Evolutionary conservation across 2,329 filamentous ascomycete genomes (phyloP).

Genomic region (Byssothecium circinans): DNA sequence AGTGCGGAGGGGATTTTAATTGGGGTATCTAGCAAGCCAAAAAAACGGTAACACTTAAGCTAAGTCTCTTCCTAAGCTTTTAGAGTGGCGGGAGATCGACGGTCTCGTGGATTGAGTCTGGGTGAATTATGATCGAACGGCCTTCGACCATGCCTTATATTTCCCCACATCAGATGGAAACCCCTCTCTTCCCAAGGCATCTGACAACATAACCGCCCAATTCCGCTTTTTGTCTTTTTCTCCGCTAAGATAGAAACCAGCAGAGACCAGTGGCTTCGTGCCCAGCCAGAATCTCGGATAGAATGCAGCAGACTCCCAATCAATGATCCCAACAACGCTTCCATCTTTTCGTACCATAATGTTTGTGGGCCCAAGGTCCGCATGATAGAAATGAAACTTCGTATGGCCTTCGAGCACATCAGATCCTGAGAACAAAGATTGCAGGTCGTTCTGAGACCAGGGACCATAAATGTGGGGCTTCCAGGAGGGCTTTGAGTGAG

Average conservation of each 20-base stretch:
- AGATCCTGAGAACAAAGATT: conserved; percentile 1
- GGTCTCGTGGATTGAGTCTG: too few relatives aligned
- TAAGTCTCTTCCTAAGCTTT: too few relatives aligned
- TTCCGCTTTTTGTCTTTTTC: conserved; percentile 1
- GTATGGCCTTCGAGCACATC: neutral
- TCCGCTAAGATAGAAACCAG: conserved; percentile 6
- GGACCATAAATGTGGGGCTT: conserved; percentile 2
- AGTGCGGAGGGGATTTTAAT: conserved; percentile 1
- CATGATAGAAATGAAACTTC: conserved; percentile 6
- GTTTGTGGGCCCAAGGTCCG: conserved; percentile 4
- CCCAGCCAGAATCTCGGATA: conserved; percentile 9
- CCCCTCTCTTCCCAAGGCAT: neutral
- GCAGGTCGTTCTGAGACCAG: conserved; percentile 1
- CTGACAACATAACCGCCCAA: conserved; percentile 3
- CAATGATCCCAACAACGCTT: conserved; percentile 4
- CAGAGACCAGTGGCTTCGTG: conserved; percentile 7
- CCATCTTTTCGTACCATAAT: conserved; percentile 5
- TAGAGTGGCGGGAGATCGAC: too few relatives aligned
- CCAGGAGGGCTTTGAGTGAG: conserved; percentile 4
- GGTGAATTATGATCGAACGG: neutral
- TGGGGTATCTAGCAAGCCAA: neutral
- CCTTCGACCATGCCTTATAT: neutral
- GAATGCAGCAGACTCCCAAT: conserved; percentile 10
- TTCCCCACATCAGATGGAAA: neutral
- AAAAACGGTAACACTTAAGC: neutral